Percentiles rank a stretch among this genome's conserved stretches.
Evolutionary conservation across 2,329 filamentous ascomycete species (phyloP).

Genomic region (Penicillium sp.): DNA sequence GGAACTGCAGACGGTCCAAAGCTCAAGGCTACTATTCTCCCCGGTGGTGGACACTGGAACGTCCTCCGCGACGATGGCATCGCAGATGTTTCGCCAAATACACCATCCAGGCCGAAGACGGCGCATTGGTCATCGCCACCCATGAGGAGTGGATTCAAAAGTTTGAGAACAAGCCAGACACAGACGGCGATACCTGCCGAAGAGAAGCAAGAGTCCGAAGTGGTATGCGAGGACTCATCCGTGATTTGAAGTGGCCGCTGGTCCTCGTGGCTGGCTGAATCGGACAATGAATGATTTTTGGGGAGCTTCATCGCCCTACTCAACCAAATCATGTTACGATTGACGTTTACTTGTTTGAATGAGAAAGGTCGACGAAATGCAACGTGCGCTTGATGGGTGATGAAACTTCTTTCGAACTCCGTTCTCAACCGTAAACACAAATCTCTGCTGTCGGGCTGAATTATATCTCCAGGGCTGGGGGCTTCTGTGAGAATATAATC

Average conservation of each 20-base stretch:
- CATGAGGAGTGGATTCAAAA: slow-evolving; percentile 7
- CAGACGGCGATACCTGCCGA: neutral
- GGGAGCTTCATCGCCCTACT: slow-evolving; percentile 2
- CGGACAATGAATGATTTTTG: slow-evolving; percentile 3
- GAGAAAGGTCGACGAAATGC: neutral
- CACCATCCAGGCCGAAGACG: neutral
- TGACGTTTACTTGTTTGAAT: slow-evolving; percentile 7
- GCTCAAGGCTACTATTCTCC: slow-evolving; percentile 3
- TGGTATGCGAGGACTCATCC: slow-evolving; percentile 10
- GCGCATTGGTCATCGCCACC: slow-evolving; percentile 2
- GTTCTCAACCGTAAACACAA: too few species aligned
- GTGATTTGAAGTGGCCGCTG: slow-evolving; percentile 6
- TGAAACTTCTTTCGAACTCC: too few species aligned
- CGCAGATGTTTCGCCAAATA: neutral
- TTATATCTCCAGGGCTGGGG: too few species aligned
- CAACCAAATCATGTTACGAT: slow-evolving; percentile 8
- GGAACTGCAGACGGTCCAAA: slow-evolving; percentile 4
- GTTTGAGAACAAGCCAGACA: neutral
- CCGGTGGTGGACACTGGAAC: slow-evolving; percentile 8
- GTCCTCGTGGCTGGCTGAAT: slow-evolving; percentile 3
- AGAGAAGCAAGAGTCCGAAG: neutral
- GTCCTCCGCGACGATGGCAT: slow-evolving; percentile 3
- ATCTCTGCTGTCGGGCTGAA: too few species aligned
- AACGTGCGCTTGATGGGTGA: too few species aligned
- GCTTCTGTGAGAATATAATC: too few species aligned